Evolutionary conservation across 2,329 filamentous ascomycete genomes (phyloP), one percentile per base, ranked within the genome.

Genomic region (Neopestalotiopsis sp.): DNA sequence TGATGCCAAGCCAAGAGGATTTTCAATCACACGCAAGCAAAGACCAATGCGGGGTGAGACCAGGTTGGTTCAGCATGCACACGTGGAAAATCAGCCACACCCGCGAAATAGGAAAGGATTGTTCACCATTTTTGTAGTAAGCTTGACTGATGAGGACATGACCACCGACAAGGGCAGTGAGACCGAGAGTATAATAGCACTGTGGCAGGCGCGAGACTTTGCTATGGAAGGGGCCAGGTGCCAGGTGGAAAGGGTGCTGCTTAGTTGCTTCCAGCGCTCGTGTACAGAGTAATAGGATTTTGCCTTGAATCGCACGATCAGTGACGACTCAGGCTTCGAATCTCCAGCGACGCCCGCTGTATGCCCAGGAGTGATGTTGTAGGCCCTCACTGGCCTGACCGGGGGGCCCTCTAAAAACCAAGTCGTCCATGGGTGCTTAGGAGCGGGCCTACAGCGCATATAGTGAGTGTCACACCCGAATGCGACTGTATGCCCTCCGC

Each of bases 41-140:
- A 53, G 45, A 53, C n/a, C 45, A 10, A 53, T 53, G 45, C 45
- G n/a, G 45, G 45, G 45, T 24, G 45, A n/a, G 20, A 53, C 45
- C 45, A 53, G 6, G 45, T 24, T 53, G 1, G 45, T 17, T 53
- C 45, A 10, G n/a, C 45, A 53, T n/a, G 20, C 45, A 20, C 45
- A 53, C 45, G 45, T 53, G 45, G n/a, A 10, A 53, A 53, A 24
- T 20, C 45, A 53, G 45, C 45, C 45, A 53, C 45, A 20, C 14
- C 17, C 45, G 45, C 45, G n/a, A 53, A 53, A 53, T 24, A 53
- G 45, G 45, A 53, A 53, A 53, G n/a, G 45, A 53, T 53, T 53
- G 45, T 20, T 53, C 45, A 53, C 2, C n/a, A 28, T 17, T 53
- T 20, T 1, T 3, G 17, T 24, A 9, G 45, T n/a, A 24, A 14